A percentile compares a stretch with the other conserved stretches of the same genome.
phyloP scores from a whole-genome alignment of 2,329 filamentous ascomycete genomes.

The Arthrinium phaeospermum region DNA sequence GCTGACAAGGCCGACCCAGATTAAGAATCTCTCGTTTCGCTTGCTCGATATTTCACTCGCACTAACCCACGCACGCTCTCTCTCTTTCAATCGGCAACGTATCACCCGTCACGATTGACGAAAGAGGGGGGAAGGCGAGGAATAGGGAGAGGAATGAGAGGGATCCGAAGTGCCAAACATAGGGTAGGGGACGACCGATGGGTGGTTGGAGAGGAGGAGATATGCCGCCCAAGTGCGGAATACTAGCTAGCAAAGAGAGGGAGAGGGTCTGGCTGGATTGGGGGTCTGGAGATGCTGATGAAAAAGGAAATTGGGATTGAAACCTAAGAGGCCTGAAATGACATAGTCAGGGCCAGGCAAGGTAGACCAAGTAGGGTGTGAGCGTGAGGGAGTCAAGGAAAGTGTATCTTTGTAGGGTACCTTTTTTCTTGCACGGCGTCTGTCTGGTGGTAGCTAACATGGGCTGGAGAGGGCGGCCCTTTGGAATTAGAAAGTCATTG shows the following conservation, averaged over 20 bases:
- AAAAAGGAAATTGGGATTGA: conserved; percentile 15
- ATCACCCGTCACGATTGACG: conserved; percentile 34
- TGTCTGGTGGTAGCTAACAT: not conserved
- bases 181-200: not conserved
- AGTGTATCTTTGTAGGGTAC: conserved; percentile 3
- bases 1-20: conserved; percentile 17
- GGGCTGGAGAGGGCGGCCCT: not conserved
- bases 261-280: not conserved
- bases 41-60: conserved; percentile 8
- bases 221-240: not conserved
- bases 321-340: conserved; percentile 14
- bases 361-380: not conserved
- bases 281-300: conserved; percentile 14
- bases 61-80: conserved; percentile 7
- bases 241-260: conserved; percentile 1
- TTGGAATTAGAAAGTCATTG: conserved; percentile 17
- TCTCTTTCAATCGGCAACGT: conserved; percentile 24
- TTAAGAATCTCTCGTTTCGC: conserved; percentile 5
- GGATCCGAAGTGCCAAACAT: conserved; percentile 1
- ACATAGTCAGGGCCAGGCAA: not conserved
- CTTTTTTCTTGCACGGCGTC: conserved; percentile 1
- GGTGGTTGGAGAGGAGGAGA: not conserved
- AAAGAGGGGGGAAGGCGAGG: conserved; percentile 19
- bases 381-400: not conserved
- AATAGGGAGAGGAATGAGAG: conserved; percentile 19